These are phyloP conservation scores for Heliosperma pusillum DNA, from an alignment of 148 eudicot genomes.

Conservation along the genomic window DNA sequence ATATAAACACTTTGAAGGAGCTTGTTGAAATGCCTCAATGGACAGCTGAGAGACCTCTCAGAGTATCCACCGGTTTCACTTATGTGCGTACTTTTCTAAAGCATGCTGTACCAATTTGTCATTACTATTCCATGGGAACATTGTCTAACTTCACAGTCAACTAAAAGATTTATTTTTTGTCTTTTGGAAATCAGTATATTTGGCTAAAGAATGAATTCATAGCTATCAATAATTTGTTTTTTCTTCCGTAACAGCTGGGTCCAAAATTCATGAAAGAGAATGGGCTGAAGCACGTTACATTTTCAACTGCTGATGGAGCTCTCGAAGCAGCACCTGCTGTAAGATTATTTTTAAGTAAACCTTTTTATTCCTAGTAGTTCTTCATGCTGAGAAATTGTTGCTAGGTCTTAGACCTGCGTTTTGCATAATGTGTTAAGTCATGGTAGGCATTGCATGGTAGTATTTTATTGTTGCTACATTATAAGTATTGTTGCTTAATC, in stretches of 20 bases:
- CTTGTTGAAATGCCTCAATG: constrained; percentile 95
- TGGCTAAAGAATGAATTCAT: neutral
- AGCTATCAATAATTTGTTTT: neutral
- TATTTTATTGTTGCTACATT: too few relatives aligned
- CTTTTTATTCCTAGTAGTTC: too few relatives aligned
- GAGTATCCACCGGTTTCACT: constrained; percentile 94
- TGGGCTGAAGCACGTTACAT: constrained; percentile 70
- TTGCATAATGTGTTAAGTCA: neutral
- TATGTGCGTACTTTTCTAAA: constrained; percentile 46
- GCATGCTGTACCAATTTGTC: neutral
- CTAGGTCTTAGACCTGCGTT: neutral
- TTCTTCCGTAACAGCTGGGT: constrained; percentile 51
- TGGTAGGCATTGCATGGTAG: neutral
- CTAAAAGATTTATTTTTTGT: neutral
- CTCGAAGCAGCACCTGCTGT: constrained; percentile 99
- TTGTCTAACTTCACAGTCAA: neutral
- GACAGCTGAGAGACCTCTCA: constrained; percentile 86
- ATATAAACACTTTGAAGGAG: constrained; percentile 77
- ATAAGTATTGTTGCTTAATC: too few relatives aligned
- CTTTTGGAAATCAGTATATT: neutral
- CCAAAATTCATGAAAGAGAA: constrained; percentile 83
- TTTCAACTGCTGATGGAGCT: constrained; percentile 98
- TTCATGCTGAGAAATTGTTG: neutral
- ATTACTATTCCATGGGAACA: neutral
- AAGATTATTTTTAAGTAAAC: constrained; percentile 20